Base-by-base conservation (phyloP, 805 yeast species). In the Cyberlindnera xishuangbannaensis region DNA sequence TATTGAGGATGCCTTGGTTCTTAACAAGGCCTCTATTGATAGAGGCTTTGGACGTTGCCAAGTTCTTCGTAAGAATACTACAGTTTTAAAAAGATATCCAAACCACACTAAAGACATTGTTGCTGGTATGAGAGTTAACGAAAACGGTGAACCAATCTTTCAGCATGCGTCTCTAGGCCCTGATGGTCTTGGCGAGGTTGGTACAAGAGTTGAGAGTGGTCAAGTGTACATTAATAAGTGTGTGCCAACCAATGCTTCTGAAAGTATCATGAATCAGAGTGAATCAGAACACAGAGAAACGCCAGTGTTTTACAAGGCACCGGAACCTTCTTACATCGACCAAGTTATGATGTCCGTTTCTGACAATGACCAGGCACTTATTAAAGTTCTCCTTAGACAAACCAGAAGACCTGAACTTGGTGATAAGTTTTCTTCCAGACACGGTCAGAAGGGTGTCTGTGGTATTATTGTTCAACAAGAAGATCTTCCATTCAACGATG, bases 371-470 rank as follows among this genome's bases (percentile, higher is more conserved):
- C 95, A 88, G 60, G 95, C 95, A 0, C 67, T 92, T 41, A 80
- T 92, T 49, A 92, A 92, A 60, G 97, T 92, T 7, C 66, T 92
- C 34, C 62, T 92, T 40, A 74, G 98, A 56, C 98, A 92, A 56
- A 87, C 97, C 5, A 78, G 98, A 67, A 76, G 97, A 57, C 98
- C 98, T 0, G 98, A 92, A 62, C 65, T 92, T 32, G 98, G 98
- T 45, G 98, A 92, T 55, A 92, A 92, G 60, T 92, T 92, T 54
- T 87, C 97, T 2, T 86, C 96, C 1, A 77, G 98, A 61, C 97
- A 90, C 64, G 98, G 98, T 25, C 98, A 90, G 59, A 90, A 90
- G 68, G 98, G 98, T 76, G 97, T 92, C 19, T 90, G 97, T 67
- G 97, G 98, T 63, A 86, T 92, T 47, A 92, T 90, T 58, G 97